Evolutionary conservation across 352 stramenopile genomes (phyloP).

Genomic region (Elongisporangium prolatum): DNA sequence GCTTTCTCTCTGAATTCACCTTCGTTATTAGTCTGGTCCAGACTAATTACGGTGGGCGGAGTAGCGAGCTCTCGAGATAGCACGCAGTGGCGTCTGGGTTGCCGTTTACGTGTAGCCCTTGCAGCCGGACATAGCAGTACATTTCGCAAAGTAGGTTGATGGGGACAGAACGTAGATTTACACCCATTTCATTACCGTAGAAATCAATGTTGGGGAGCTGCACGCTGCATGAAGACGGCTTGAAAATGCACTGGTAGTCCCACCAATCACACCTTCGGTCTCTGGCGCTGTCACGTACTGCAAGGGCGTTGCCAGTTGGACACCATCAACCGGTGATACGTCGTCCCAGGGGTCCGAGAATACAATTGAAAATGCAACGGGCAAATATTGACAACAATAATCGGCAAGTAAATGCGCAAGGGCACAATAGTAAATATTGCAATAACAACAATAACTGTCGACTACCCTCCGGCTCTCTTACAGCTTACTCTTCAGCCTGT

Average conservation of each 20-base stretch:
- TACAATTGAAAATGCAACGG: too few relatives aligned
- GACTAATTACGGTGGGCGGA: too few relatives aligned
- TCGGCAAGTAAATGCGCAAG: too few relatives aligned
- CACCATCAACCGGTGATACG: conserved; percentile 20
- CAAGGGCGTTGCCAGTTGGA: conserved; percentile 37
- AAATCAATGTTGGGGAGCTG: conserved; percentile 50
- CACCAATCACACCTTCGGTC: conserved; percentile 44
- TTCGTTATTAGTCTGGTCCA: neutral
- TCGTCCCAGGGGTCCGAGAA: too few relatives aligned
- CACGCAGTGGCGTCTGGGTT: conserved; percentile 44
- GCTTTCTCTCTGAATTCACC: neutral
- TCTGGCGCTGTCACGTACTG: too few relatives aligned
- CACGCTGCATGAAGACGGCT: conserved; percentile 22
- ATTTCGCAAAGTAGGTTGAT: conserved; percentile 34
- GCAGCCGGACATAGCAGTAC: conserved; percentile 33
- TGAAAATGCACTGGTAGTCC: conserved; percentile 55
- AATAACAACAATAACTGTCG: too few relatives aligned
- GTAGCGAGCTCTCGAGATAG: conserved; percentile 42
- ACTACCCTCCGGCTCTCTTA: too few relatives aligned
- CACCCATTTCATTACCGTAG: conserved; percentile 42
- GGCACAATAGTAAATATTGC: too few relatives aligned
- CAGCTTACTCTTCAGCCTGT: too few relatives aligned
- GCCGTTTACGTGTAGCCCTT: conserved; percentile 54
- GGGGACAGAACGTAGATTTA: conserved; percentile 39
- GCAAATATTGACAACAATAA: too few relatives aligned